Conservation (phyloP, 108 stramenopile genomes). For the Seminavis robusta region DNA sequence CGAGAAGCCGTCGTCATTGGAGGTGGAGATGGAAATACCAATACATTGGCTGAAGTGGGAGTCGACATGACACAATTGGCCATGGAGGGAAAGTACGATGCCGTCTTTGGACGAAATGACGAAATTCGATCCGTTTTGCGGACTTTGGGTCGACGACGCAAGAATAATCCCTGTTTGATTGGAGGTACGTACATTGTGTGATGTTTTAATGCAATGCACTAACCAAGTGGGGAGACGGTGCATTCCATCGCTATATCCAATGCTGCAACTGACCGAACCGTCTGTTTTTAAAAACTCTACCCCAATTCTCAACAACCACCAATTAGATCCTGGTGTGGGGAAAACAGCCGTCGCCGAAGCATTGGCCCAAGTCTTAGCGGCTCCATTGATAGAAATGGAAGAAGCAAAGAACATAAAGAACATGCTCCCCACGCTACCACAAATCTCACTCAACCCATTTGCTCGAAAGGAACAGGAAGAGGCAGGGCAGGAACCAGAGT, state of each 20-base stretch:
- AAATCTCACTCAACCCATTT: constrained; percentile 14
- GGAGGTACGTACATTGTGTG: constrained; percentile 26
- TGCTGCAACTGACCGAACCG: too few relatives aligned
- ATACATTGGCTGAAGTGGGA: constrained; percentile 64
- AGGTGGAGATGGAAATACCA: constrained; percentile 35
- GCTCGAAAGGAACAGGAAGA: constrained; percentile 14
- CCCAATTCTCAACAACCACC: too few relatives aligned
- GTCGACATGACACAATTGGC: constrained; percentile 76
- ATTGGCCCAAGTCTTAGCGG: constrained; percentile 71
- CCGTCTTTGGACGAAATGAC: constrained; percentile 72
- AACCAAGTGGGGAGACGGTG: constrained; percentile 15
- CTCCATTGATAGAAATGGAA: constrained; percentile 19
- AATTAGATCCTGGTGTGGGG: too few relatives aligned
- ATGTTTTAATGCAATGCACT: too few relatives aligned
- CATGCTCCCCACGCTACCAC: constrained; percentile 6
- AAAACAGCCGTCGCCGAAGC: constrained; percentile 91
- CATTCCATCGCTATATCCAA: background rate
- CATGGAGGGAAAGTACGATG: constrained; percentile 58
- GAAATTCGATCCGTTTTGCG: constrained; percentile 69
- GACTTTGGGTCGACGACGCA: constrained; percentile 77
- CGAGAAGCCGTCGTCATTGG: constrained; percentile 53
- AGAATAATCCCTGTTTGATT: constrained; percentile 81
- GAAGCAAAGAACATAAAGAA: too few relatives aligned
- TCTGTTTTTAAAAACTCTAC: too few relatives aligned
- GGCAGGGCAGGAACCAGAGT: constrained; percentile 9